Base-by-base conservation (phyloP, 768 basidiomycete species). In the Gymnopilus junonius region DNA sequence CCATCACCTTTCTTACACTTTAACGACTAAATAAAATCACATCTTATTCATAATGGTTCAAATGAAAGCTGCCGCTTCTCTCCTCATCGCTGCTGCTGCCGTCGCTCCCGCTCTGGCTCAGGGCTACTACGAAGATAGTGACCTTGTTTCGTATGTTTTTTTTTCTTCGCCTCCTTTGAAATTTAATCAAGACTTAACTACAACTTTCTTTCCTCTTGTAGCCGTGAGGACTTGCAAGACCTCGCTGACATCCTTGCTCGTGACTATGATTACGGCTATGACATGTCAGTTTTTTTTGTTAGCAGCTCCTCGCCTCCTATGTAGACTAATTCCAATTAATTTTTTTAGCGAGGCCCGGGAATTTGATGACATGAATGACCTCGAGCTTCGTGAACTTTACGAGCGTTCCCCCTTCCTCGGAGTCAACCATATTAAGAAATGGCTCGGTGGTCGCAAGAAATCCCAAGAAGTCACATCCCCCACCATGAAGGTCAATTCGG, bases 11-110 rank as follows among this genome's bases (percentile, higher is more conserved):
- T 59, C 46, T 48, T 40, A 62, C 32, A 55, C 42, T 54, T 56
- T 39, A 27, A 57, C 54, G 37, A 56, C 32, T 55, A 10, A 34
- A 58, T n/a, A 45, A 25, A 29, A 54, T 12, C 48, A 46, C 54
- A 31, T 42, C 61, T 42, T 35, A 53, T 37, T 64, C 55, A 68
- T 62, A 45, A 72, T 69, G 67, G 69, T 73, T 66, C 70, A 70
- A 69, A 63, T 73, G 39, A 64, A 68, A 46, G 37, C 62, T 45
- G 45, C 68, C 55, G 65, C 63, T 63, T 21, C 65, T 40, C 53
- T 69, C 39, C 21, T 73, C 50, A 25, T 71, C 42, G 64, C 64
- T 34, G 63, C 70, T 54, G 58, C 70, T 59, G 62, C 65, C 39
- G 40, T 67, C n/a, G 58, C 67, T 35, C 68, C 70, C n/a, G 66